A percentile compares a stretch with the other conserved stretches of the same genome.
Conservation (phyloP, 176 grass and related monocot species). For the Otatea glauca region DNA sequence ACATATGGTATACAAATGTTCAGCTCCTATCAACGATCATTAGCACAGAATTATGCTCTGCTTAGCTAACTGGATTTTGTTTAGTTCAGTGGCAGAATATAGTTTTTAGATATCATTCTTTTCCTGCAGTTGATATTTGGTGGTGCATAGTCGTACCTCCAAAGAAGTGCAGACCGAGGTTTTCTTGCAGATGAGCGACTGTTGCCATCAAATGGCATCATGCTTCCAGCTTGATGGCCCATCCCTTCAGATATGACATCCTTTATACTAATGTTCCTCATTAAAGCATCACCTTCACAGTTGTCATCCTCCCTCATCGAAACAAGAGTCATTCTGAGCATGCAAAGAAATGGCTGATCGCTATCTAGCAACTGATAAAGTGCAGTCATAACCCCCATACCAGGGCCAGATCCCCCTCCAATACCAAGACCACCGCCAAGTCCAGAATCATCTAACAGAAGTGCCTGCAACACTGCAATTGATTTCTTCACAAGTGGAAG, state of each 20-base stretch:
- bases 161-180: conserved; percentile 88
- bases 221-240: conserved; percentile 49
- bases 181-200: conserved; percentile 70
- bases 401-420: conserved; percentile 93
- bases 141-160: conserved; percentile 66
- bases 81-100: conserved; percentile 11
- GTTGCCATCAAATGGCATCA: conserved; percentile 64
- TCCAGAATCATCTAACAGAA: conserved; percentile 97
- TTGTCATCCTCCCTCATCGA: conserved; percentile 97
- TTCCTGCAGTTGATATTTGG: conserved; percentile 33
- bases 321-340: conserved; percentile 94
- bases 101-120: conserved; percentile 19
- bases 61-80: background rate
- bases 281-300: conserved; percentile 74
- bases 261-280: conserved; percentile 60
- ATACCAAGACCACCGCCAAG: conserved; percentile 92
- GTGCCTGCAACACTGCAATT: conserved; percentile 86
- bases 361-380: conserved; percentile 97
- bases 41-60: conserved; percentile 11
- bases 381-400: conserved; percentile 92
- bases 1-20: conserved; percentile 36
- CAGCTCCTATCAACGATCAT: conserved; percentile 22
- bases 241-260: conserved; percentile 66
- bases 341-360: conserved; percentile 98
- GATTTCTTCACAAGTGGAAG: conserved; percentile 96